A percentile compares a stretch with the other conserved stretches of the same genome.
These are phyloP conservation scores for Zhuliangozyma parablackwelliae DNA, from an alignment of 1,139 yeast species.

Conservation along the genomic window DNA sequence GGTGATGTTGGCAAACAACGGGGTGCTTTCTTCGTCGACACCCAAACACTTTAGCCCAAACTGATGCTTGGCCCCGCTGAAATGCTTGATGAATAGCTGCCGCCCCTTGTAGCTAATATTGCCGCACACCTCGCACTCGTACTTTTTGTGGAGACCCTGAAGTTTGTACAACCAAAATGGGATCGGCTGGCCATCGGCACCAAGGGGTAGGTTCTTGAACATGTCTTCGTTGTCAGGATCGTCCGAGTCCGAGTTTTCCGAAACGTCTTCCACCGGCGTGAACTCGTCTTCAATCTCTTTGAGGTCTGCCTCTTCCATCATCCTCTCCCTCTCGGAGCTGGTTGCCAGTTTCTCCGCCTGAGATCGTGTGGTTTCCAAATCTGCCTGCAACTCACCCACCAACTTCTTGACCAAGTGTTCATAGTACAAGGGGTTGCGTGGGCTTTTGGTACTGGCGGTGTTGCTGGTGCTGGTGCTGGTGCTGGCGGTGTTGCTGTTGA, in stretches of 20 bases:
- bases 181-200: slow-evolving; percentile 87
- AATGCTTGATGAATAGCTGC: slow-evolving; percentile 67
- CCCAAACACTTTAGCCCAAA: slow-evolving; percentile 79
- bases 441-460: too few relatives aligned
- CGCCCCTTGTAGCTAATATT: slow-evolving; percentile 73
- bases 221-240: slow-evolving; percentile 19
- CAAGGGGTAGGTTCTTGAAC: slow-evolving; percentile 63
- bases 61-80: slow-evolving; percentile 61
- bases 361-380: slow-evolving; percentile 46
- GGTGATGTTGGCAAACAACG: slow-evolving; percentile 60
- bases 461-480: neutral
- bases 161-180: slow-evolving; percentile 91
- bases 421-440: slow-evolving; percentile 4
- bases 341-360: slow-evolving; percentile 66
- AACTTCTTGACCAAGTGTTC: slow-evolving; percentile 36
- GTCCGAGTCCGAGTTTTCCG: slow-evolving; percentile 13
- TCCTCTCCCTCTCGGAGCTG: slow-evolving; percentile 69
- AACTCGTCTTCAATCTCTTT: slow-evolving; percentile 11
- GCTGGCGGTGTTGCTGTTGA: slow-evolving; percentile 1
- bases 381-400: slow-evolving; percentile 28
- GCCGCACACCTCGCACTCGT: slow-evolving; percentile 85
- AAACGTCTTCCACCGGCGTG: slow-evolving; percentile 25
- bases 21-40: slow-evolving; percentile 36
- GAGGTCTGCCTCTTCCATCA: slow-evolving; percentile 38
- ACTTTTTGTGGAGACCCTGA: slow-evolving; percentile 76